Conservation (phyloP, 768 basidiomycete genomes). For the Lactarius psammicola region DNA sequence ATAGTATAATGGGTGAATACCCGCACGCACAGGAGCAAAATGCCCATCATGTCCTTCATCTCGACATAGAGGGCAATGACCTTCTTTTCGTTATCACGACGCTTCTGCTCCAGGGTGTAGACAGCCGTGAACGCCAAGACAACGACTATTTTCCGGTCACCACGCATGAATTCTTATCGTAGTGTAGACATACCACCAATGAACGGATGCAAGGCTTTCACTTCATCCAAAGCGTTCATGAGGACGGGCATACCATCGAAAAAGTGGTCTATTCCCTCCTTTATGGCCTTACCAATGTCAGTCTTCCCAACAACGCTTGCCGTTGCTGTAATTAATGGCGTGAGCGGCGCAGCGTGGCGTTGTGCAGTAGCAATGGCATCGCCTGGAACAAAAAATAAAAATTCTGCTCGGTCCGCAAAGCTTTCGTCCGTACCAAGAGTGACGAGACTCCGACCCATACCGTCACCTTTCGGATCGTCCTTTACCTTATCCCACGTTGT, state of each 20-base stretch:
- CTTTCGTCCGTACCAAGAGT: background rate
- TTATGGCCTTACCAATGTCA: constrained; percentile 17
- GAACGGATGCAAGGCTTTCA: constrained; percentile 34
- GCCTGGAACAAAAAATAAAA: background rate
- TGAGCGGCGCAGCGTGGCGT: background rate
- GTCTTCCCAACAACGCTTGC: constrained; percentile 6
- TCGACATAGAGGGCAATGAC: constrained; percentile 46
- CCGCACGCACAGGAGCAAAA: constrained; percentile 15
- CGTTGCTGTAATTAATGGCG: constrained; percentile 6
- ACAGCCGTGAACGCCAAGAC: constrained; percentile 51
- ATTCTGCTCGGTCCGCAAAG: background rate
- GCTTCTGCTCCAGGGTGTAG: constrained; percentile 46
- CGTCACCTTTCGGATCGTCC: background rate
- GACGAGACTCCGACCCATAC: background rate
- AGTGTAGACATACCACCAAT: constrained; percentile 29
- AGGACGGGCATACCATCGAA: constrained; percentile 32
- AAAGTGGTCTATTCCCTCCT: constrained; percentile 30
- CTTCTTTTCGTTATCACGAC: constrained; percentile 52
- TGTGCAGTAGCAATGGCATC: background rate
- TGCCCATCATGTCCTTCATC: constrained; percentile 50
- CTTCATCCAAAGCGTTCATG: constrained; percentile 33
- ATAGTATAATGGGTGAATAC: no score
- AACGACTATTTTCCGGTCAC: constrained; percentile 37
- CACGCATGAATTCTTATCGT: background rate
- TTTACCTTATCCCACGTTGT: constrained; percentile 9